phyloP scores from a whole-genome alignment of 352 stramenopile genomes.

The Phytophthora agathidicida region DNA sequence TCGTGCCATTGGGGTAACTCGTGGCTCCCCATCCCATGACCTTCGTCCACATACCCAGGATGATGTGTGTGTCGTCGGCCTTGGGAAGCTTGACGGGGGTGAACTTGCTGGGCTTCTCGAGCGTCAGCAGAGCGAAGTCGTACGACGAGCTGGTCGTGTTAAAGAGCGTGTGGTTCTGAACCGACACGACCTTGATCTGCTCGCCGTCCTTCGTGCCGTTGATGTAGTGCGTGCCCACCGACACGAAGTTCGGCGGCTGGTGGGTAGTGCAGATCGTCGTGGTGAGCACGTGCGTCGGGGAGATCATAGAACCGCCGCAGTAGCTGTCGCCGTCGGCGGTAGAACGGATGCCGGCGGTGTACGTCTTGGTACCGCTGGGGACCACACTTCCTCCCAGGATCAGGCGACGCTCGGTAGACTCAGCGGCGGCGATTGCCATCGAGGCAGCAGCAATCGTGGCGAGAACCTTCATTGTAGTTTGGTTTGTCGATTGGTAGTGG shows the following conservation, averaged over 20 bases:
- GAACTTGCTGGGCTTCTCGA: conserved; percentile 31
- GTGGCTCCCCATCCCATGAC: conserved; percentile 37
- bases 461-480: conserved; percentile 7
- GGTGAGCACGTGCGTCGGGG: conserved; percentile 27
- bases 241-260: conserved; percentile 4
- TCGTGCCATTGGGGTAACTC: conserved; percentile 20
- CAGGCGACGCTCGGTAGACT: conserved; percentile 8
- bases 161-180: conserved; percentile 37
- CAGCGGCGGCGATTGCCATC: background rate
- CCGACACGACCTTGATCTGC: conserved; percentile 42
- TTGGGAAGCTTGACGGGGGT: conserved; percentile 31
- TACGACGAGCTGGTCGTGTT: background rate
- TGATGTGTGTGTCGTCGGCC: conserved; percentile 29
- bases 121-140: conserved; percentile 46
- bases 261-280: conserved; percentile 39
- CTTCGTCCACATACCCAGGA: conserved; percentile 28
- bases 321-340: conserved; percentile 9
- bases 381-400: conserved; percentile 24
- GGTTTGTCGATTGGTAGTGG: no score
- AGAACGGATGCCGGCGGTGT: conserved; percentile 21
- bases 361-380: conserved; percentile 39
- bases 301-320: conserved; percentile 42
- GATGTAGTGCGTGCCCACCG: conserved; percentile 52
- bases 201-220: conserved; percentile 46
- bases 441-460: conserved; percentile 4